phyloP scores from a whole-genome alignment of 2,329 filamentous ascomycete genomes.

The Nothomitra cinnamomea region DNA sequence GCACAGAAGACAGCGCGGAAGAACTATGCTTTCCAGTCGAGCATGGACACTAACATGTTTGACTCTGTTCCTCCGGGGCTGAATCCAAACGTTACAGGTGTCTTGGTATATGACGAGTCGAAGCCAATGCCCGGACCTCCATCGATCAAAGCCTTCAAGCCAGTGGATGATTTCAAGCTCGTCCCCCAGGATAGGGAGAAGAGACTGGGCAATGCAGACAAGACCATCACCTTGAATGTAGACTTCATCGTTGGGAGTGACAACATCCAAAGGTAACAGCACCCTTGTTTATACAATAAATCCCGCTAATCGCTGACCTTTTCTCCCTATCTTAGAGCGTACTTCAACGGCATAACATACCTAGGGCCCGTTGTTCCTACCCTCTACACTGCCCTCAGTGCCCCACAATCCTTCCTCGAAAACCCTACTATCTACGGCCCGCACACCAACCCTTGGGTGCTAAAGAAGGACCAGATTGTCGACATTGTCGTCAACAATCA shows the following conservation, averaged over 20 bases:
- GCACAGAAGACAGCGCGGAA: slow-evolving; percentile 33
- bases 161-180: slow-evolving; percentile 58
- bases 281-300: not conserved
- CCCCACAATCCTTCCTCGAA: slow-evolving; percentile 32
- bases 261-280: slow-evolving; percentile 26
- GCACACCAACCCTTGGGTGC: slow-evolving; percentile 33
- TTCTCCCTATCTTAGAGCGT: slow-evolving; percentile 24
- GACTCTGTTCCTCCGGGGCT: slow-evolving; percentile 47
- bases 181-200: slow-evolving; percentile 49
- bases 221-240: slow-evolving; percentile 44
- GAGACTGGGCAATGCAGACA: slow-evolving; percentile 43
- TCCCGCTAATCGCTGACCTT: not conserved
- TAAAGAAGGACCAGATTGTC: slow-evolving; percentile 28
- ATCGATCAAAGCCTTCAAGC: slow-evolving; percentile 41
- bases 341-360: slow-evolving; percentile 68
- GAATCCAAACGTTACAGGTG: slow-evolving; percentile 43
- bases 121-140: slow-evolving; percentile 32
- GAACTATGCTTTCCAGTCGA: slow-evolving; percentile 52
- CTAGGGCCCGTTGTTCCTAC: slow-evolving; percentile 57
- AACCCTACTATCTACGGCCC: slow-evolving; percentile 47
- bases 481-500: slow-evolving; percentile 28
- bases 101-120: slow-evolving; percentile 35
- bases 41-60: slow-evolving; percentile 57
- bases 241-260: slow-evolving; percentile 46
- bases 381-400: slow-evolving; percentile 53